Evolutionary conservation across 768 basidiomycete species (phyloP).

Genomic region (Mycena galericulata): DNA sequence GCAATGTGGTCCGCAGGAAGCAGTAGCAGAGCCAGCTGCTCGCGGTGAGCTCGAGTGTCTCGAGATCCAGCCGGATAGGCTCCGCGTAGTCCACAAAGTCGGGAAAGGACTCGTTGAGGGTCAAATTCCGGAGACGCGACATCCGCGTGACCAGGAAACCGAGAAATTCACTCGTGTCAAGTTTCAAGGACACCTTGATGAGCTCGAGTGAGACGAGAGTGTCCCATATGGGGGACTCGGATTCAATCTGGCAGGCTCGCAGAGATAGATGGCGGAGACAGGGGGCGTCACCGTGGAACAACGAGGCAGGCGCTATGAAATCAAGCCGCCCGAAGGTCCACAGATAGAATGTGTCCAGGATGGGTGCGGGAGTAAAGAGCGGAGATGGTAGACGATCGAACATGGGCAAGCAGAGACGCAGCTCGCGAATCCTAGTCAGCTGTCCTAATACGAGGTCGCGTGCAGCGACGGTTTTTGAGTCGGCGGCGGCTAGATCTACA

Average conservation of each 20-base stretch:
- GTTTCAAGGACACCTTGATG: background rate
- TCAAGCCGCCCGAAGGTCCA: background rate
- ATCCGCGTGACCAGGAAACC: background rate
- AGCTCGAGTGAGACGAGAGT: conserved; percentile 25
- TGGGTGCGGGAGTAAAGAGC: conserved; percentile 11
- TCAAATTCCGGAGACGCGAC: conserved; percentile 15
- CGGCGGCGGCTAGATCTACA: background rate
- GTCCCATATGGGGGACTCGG: conserved; percentile 12
- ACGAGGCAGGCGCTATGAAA: background rate
- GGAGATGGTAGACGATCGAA: background rate
- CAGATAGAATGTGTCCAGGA: conserved; percentile 13
- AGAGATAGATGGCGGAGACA: conserved; percentile 20
- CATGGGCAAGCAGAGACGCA: background rate
- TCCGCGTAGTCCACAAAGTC: background rate
- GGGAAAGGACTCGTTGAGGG: background rate
- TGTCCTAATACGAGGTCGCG: conserved; percentile 20
- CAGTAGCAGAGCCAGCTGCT: background rate
- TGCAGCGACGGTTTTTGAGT: background rate
- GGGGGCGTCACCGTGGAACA: conserved; percentile 16
- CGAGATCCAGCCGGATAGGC: background rate
- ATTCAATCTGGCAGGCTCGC: background rate
- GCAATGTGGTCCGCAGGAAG: background rate
- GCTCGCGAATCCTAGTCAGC: conserved; percentile 14
- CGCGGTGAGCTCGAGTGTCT: conserved; percentile 4
- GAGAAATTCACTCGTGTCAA: background rate